Base-by-base conservation (phyloP, 192 early-diverging fungal genomes). In the Neocallimastix lanati region DNA sequence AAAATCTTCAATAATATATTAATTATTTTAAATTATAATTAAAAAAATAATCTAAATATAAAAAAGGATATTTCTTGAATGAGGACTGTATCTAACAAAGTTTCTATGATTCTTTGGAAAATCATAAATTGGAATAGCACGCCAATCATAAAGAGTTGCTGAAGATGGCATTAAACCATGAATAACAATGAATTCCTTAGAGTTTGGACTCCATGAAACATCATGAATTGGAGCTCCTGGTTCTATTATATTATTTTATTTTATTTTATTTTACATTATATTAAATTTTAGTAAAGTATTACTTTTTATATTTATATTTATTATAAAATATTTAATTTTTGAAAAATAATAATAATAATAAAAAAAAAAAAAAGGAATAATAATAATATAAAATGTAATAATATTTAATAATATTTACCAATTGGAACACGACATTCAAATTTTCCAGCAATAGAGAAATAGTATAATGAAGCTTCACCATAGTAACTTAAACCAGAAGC, bases 401-500 rank as follows among this genome's bases (percentile, higher is more conserved):
- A 6, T 6, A 33, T 33, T 33, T 6, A 6, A 33, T n/a, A n/a
- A n/a, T 6, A 6, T 80, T 27, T 83, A 84, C 86, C 86, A 78
- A 94, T 89, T 33, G 88, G 82, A 21, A 99, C 96, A 81, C 92
- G 91, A 83, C 94, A 94, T 85, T 97, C 95, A 87, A 94, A 97
- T 84, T 93, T 95, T 13, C 95, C 96, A 36, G 94, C 90, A 2
- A 93, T 94, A 18, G 96, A 88, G 77, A 99, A 85, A 79, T 93
- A 97, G 84, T 95, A 97, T 80, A 99, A 86, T 76, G 91, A 92
- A 28, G 95, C 95, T 83, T 99, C 97, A 80, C 98, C 98, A 83
- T 99, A 99, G 88, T 99, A 99, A 33, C 93, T 94, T 83, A 94
- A 91, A 80, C 94, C 94, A n/a, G 96, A 94, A 83, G 92, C 94